These are phyloP conservation scores for Lactarius hatsudake DNA, from an alignment of 768 basidiomycete species.

Conservation along the genomic window DNA sequence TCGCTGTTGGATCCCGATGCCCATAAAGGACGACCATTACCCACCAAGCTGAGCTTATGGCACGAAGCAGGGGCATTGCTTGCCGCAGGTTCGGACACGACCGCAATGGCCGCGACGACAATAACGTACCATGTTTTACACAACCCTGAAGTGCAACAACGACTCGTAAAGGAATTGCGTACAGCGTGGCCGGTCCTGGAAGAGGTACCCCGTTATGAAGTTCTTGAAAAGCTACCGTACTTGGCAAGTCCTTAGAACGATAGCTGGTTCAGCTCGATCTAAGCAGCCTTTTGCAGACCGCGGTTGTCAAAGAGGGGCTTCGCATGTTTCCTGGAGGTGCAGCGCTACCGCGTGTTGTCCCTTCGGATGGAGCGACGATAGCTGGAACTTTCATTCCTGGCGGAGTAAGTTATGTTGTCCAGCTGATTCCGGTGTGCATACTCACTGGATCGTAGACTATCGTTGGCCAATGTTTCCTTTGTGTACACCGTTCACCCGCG, in stretches of 20 bases:
- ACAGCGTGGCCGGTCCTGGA: not conserved
- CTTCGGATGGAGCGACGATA: conserved; percentile 19
- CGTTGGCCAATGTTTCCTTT: not conserved
- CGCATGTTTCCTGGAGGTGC: not conserved
- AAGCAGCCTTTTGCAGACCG: not conserved
- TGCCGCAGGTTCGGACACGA: not conserved
- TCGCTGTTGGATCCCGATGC: not conserved
- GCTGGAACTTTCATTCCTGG: conserved; percentile 11
- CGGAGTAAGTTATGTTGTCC: not conserved
- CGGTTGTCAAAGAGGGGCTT: not conserved
- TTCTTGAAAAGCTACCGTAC: not conserved
- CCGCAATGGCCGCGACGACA: not conserved
- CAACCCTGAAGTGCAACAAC: not conserved
- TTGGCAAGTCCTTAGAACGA: not conserved
- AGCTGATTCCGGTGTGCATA: not conserved
- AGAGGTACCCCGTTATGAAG: not conserved
- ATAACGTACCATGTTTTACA: not conserved
- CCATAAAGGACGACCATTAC: not conserved
- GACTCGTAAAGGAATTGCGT: not conserved
- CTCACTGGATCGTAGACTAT: not conserved
- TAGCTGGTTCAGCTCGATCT: not conserved
- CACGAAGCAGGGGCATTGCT: not conserved
- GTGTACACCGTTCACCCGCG: not conserved
- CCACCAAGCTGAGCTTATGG: not conserved
- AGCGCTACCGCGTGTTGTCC: conserved; percentile 20